Percentiles rank a stretch among this genome's conserved stretches.
Evolutionary conservation across 176 grass and related monocot species (phyloP).

Genomic region (Phoenix dactylifera): DNA sequence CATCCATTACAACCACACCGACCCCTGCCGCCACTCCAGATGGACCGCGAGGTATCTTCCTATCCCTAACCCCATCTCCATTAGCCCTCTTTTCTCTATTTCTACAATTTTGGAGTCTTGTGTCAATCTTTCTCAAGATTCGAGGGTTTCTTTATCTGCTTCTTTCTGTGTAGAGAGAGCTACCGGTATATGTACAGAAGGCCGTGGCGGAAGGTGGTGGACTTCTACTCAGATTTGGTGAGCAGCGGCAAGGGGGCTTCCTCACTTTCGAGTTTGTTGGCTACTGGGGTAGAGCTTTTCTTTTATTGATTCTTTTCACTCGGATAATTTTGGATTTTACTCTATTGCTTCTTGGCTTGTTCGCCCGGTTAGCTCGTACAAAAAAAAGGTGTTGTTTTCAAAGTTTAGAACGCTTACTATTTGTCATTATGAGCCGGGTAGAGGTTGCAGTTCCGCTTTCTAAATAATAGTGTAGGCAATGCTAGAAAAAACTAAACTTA

Average conservation of each 20-base stretch:
- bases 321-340: neutral
- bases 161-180: constrained; percentile 44
- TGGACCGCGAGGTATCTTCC: constrained; percentile 53
- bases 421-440: too few species aligned
- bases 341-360: neutral
- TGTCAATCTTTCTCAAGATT: too few species aligned
- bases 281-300: constrained; percentile 27
- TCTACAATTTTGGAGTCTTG: constrained; percentile 6
- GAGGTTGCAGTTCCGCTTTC: too few species aligned
- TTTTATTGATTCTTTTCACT: neutral
- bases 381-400: too few species aligned
- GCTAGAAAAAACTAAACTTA: too few species aligned
- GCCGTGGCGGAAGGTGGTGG: constrained; percentile 63
- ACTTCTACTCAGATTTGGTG: constrained; percentile 67
- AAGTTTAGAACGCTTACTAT: too few species aligned
- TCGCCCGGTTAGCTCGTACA: too few species aligned
- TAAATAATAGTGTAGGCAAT: too few species aligned
- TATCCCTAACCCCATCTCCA: too few species aligned
- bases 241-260: constrained; percentile 26
- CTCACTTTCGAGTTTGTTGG: constrained; percentile 46
- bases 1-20: constrained; percentile 69
- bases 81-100: constrained; percentile 1
- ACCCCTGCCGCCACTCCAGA: constrained; percentile 48
- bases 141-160: neutral
- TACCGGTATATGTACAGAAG: constrained; percentile 60